Evolutionary conservation across 306 rosid genomes (phyloP).

Genomic region (Lathyrus aphaca): DNA sequence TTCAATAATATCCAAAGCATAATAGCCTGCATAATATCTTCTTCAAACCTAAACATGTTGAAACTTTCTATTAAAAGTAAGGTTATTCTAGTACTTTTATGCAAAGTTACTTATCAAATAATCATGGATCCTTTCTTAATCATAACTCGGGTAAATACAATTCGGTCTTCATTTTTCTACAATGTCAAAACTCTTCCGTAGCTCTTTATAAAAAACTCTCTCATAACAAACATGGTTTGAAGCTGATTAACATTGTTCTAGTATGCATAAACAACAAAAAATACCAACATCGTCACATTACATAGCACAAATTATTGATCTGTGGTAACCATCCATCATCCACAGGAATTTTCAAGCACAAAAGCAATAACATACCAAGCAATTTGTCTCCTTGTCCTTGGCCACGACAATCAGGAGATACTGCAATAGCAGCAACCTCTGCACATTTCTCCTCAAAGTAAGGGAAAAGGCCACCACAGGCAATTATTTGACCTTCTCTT

Average conservation of each 20-base stretch:
- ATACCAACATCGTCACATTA: constrained; percentile 6
- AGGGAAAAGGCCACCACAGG: constrained; percentile 88
- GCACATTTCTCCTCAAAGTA: constrained; percentile 81
- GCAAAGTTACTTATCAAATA: background rate
- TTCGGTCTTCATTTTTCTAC: background rate
- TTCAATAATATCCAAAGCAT: constrained; percentile 19
- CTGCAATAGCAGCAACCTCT: constrained; percentile 95
- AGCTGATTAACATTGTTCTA: background rate
- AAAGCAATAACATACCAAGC: constrained; percentile 70
- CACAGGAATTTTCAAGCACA: constrained; percentile 26
- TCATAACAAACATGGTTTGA: background rate
- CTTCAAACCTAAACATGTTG: constrained; percentile 22
- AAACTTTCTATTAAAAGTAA: background rate
- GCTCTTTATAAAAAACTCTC: constrained; percentile 17
- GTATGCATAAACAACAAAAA: constrained; percentile 15
- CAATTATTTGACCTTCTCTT: constrained; percentile 97
- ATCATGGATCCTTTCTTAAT: background rate
- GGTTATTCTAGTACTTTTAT: background rate
- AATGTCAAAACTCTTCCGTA: background rate
- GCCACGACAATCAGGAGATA: constrained; percentile 90
- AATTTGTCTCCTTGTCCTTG: constrained; percentile 97
- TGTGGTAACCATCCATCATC: constrained; percentile 20
- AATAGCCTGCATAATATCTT: constrained; percentile 13
- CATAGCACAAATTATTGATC: constrained; percentile 6
- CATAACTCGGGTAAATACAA: constrained; percentile 9